These are phyloP conservation scores for Chrysosporium queenslandicum DNA, from an alignment of 2,329 filamentous ascomycete species.

Conservation along the genomic window DNA sequence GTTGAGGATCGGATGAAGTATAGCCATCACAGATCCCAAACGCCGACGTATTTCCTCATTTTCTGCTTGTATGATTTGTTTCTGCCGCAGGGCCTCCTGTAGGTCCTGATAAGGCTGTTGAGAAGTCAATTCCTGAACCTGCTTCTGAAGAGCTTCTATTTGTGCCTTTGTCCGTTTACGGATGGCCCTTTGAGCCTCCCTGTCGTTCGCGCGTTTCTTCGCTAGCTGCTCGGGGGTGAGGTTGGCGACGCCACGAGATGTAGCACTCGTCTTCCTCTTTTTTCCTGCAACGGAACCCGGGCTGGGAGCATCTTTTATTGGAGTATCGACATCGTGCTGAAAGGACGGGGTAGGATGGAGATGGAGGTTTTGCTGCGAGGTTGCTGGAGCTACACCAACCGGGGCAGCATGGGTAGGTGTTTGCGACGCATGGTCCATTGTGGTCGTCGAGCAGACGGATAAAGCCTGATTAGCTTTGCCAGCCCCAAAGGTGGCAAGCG, in stretches of 20 bases:
- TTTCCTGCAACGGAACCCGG: slow-evolving; percentile 10
- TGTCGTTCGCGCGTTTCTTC: slow-evolving; percentile 83
- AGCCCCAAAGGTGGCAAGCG: neutral
- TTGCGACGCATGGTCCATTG: slow-evolving; percentile 1
- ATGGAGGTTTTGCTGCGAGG: neutral
- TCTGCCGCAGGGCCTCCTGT: slow-evolving; percentile 62
- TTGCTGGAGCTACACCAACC: neutral
- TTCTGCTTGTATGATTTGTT: slow-evolving; percentile 66
- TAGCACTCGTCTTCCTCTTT: slow-evolving; percentile 18
- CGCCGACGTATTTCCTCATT: slow-evolving; percentile 66
- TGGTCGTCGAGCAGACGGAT: neutral
- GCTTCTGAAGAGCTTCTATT: slow-evolving; percentile 63
- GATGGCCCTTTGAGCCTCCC: slow-evolving; percentile 77
- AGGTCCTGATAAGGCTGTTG: slow-evolving; percentile 78
- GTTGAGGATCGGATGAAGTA: slow-evolving; percentile 34
- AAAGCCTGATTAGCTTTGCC: neutral
- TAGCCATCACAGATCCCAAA: slow-evolving; percentile 54
- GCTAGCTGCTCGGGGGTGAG: slow-evolving; percentile 80
- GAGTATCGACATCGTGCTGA: neutral
- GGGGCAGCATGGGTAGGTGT: neutral
- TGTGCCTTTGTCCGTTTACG: slow-evolving; percentile 70
- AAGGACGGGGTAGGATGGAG: neutral
- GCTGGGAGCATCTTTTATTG: neutral
- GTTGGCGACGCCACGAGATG: slow-evolving; percentile 68
- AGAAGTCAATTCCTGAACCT: slow-evolving; percentile 64